Conservation (phyloP, 805 yeast genomes). For the Lachancea mirantina region DNA sequence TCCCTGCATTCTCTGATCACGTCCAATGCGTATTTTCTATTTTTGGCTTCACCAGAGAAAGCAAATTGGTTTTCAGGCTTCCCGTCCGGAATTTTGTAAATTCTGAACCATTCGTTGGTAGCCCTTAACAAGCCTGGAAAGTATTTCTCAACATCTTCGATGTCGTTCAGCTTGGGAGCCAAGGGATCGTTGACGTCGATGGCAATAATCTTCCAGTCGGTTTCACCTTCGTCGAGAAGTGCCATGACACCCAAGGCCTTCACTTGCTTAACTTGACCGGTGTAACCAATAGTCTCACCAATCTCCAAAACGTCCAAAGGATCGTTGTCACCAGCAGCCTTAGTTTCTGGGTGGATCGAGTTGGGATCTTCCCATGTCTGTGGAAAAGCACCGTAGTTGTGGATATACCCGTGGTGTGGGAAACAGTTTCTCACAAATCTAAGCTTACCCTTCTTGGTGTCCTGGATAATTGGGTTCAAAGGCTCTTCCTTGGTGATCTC, state of each 20-base stretch:
- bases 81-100: slow-evolving; percentile 96
- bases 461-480: slow-evolving; percentile 93
- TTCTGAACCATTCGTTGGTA: slow-evolving; percentile 97
- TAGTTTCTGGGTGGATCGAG: slow-evolving; percentile 56
- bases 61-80: slow-evolving; percentile 96
- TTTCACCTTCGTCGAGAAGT: slow-evolving; percentile 83
- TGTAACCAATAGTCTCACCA: slow-evolving; percentile 56
- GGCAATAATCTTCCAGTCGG: slow-evolving; percentile 89
- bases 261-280: slow-evolving; percentile 78
- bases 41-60: slow-evolving; percentile 88
- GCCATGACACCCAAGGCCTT: slow-evolving; percentile 94
- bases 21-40: slow-evolving; percentile 78
- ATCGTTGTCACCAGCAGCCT: slow-evolving; percentile 73
- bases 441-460: slow-evolving; percentile 93
- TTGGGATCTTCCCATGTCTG: slow-evolving; percentile 83
- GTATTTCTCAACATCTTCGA: slow-evolving; percentile 82
- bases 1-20: slow-evolving; percentile 74
- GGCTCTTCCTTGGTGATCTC: slow-evolving; percentile 82
- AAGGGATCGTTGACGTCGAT: slow-evolving; percentile 84
- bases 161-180: slow-evolving; percentile 78
- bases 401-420: slow-evolving; percentile 98
- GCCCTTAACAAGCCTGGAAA: slow-evolving; percentile 91
- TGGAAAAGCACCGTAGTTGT: slow-evolving; percentile 98
- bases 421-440: slow-evolving; percentile 95
- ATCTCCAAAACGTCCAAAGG: slow-evolving; percentile 83